Percentiles rank a stretch among this genome's conserved stretches.
phyloP scores from a whole-genome alignment of 169 alveolate genomes.

The Eimeria mitis region DNA sequence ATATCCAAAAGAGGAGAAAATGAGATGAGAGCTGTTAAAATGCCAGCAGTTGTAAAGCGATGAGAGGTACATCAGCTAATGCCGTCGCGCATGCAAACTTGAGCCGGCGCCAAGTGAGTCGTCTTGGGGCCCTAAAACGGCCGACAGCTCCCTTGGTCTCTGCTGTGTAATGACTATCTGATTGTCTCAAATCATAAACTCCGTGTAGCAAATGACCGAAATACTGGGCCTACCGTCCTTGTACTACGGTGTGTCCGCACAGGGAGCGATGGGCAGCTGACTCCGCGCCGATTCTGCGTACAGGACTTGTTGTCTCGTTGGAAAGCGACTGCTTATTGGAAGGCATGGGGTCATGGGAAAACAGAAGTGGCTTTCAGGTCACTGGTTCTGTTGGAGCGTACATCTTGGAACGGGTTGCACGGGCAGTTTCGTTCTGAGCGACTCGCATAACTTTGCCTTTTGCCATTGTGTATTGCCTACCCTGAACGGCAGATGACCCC shows the following conservation, averaged over 20 bases:
- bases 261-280: constrained; percentile 44
- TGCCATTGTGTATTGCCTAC: neutral
- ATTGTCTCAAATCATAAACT: neutral
- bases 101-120: constrained; percentile 27
- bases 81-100: constrained; percentile 25
- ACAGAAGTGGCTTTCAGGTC: neutral
- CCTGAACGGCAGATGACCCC: constrained; percentile 10
- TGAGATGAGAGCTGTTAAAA: neutral
- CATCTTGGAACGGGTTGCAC: constrained; percentile 12
- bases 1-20: neutral
- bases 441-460: neutral
- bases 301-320: constrained; percentile 23
- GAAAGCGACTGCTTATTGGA: neutral
- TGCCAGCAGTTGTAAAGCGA: neutral
- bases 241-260: neutral
- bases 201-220: neutral
- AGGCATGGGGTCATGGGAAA: constrained; percentile 13
- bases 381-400: constrained; percentile 17
- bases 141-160: constrained; percentile 4
- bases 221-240: neutral
- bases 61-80: neutral
- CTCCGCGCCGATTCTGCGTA: constrained; percentile 20
- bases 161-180: neutral
- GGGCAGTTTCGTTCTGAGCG: constrained; percentile 2
- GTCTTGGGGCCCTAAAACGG: constrained; percentile 37